phyloP scores from a whole-genome alignment of 495 filamentous ascomycete genomes.

The Letharia lupina region DNA sequence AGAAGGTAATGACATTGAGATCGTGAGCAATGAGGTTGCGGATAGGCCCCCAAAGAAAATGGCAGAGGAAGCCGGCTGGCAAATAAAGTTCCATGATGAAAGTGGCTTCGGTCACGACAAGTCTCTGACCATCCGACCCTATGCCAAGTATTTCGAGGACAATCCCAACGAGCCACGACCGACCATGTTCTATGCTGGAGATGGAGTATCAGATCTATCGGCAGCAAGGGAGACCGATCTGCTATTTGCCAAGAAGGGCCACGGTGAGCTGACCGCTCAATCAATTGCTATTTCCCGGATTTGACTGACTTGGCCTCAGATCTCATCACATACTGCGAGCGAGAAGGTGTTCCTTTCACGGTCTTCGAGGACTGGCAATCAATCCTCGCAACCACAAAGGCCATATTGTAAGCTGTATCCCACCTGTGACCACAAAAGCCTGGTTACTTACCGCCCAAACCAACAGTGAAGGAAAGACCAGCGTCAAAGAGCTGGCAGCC shows the following conservation, averaged over 20 bases:
- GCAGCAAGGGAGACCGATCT: slow-evolving; percentile 83
- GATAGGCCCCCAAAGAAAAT: slow-evolving; percentile 61
- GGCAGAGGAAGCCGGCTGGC: slow-evolving; percentile 73
- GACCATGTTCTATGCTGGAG: slow-evolving; percentile 78
- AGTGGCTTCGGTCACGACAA: slow-evolving; percentile 92
- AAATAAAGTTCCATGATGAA: slow-evolving; percentile 80
- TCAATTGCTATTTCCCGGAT: neutral
- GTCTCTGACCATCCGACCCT: slow-evolving; percentile 75
- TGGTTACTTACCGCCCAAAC: neutral
- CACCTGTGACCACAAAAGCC: neutral
- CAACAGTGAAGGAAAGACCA: slow-evolving; percentile 23
- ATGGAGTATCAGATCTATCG: slow-evolving; percentile 82
- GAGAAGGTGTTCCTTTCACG: slow-evolving; percentile 69
- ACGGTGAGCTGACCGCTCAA: slow-evolving; percentile 49
- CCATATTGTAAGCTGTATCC: slow-evolving; percentile 40
- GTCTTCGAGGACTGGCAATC: slow-evolving; percentile 69
- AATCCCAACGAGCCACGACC: slow-evolving; percentile 61
- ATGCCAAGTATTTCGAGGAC: slow-evolving; percentile 44
- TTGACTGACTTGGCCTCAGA: slow-evolving; percentile 40
- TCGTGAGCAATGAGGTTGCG: slow-evolving; percentile 74
- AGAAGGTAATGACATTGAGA: slow-evolving; percentile 64
- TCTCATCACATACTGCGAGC: slow-evolving; percentile 72
- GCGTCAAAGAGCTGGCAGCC: slow-evolving; percentile 18
- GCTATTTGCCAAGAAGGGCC: slow-evolving; percentile 81
- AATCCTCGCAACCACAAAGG: slow-evolving; percentile 65